Evolutionary conservation across 1,284 basidiomycete species (phyloP), one percentile per base, ranked within the genome.

Genomic region (Ceratobasidium sp.): DNA sequence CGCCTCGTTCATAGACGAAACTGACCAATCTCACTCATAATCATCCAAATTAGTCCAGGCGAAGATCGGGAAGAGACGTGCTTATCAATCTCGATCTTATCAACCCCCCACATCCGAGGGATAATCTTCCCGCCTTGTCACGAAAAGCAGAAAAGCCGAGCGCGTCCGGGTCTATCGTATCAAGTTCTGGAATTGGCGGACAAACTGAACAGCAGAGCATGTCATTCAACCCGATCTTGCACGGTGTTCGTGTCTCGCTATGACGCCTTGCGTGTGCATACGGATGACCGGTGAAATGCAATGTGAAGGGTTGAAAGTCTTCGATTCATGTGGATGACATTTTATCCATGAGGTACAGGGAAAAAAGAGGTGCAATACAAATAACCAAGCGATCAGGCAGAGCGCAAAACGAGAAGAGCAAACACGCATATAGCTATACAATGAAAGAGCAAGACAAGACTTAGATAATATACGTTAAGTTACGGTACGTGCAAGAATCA

Each of bases 121-220:
- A n/a, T n/a, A n/a, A n/a, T n/a, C n/a, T n/a, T n/a, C n/a, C n/a
- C n/a, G n/a, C n/a, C n/a, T n/a, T n/a, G 48, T 14, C 10, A 10
- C 45, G 39, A 65, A 65, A 65, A 65, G 62, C 62, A 16, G 8
- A 53, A 65, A 65, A 65, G 60, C 32, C 36, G 59, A 53, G n/a
- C n/a, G n/a, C n/a, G n/a, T n/a, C n/a, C 26, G 50, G 26, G 26
- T 10, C 9, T 30, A 53, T 1, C 28, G 36, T 18, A 28, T 26
- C 59, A 1, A n/a, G 26, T 34, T 61, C 59, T 23, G 55, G 30
- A 21, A 14, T 32, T 10, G 36, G n/a, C 39, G n/a, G 34, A 21
- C 32, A 16, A 18, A n/a, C 1, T 21, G 30, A 28, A 41, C 43
- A 28, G 28, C 28, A 53, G 26, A 52, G 50, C 50, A 53, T 10